These are phyloP conservation scores for Starmerella vaccinii DNA, from an alignment of 805 yeast genomes.

Conservation along the genomic window DNA sequence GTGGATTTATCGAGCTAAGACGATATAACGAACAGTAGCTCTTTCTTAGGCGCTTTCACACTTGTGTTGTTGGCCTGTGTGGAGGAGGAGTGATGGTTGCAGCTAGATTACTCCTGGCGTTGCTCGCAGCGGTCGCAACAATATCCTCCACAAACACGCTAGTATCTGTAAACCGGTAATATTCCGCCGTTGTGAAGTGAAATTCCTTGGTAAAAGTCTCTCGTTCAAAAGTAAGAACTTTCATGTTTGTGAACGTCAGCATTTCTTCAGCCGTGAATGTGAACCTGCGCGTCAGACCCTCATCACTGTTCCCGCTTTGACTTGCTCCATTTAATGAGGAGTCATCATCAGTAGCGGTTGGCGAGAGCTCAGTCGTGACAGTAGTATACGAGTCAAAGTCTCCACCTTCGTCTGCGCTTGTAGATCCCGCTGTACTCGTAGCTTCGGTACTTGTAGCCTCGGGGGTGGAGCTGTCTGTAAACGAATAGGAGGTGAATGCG, in stretches of 20 bases:
- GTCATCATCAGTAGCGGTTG: not conserved
- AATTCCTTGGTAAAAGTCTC: not conserved
- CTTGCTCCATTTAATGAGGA: no score
- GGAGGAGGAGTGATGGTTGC: not conserved
- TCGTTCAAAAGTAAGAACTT: not conserved
- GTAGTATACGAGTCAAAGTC: no score
- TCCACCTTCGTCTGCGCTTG: not conserved
- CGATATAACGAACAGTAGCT: no score
- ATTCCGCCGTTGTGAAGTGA: not conserved
- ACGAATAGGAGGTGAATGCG: not conserved
- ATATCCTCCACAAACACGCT: not conserved
- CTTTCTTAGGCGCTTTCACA: no score
- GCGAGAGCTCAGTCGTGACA: not conserved
- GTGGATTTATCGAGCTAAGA: no score
- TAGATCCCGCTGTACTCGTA: not conserved
- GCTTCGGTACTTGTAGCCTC: not conserved
- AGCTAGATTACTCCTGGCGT: not conserved
- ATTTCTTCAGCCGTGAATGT: constrained; percentile 1
- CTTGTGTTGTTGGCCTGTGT: no score
- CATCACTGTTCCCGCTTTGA: not conserved
- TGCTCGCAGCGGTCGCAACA: not conserved
- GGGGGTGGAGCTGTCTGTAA: not conserved
- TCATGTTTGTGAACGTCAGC: not conserved
- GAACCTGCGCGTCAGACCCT: not conserved
- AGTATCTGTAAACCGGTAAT: constrained; percentile 1